These are phyloP conservation scores for Berberis thunbergii DNA, from an alignment of 164 flowering plant genomes.

Conservation along the genomic window DNA sequence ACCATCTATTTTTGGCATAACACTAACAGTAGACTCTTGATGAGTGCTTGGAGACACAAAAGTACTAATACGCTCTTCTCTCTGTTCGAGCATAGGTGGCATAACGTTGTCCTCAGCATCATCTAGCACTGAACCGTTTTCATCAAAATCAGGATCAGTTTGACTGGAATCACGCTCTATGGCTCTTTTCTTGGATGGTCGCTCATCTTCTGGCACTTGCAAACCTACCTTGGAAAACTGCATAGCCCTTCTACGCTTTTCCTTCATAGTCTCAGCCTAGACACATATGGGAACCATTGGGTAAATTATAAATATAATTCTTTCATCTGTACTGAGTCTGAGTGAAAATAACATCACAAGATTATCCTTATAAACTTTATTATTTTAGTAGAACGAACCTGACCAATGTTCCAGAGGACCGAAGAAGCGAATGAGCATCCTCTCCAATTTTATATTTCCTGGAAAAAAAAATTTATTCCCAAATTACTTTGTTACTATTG, in stretches of 20 bases:
- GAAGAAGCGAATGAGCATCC: conserved; percentile 44
- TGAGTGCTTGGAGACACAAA: conserved; percentile 12
- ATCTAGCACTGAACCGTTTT: conserved; percentile 6
- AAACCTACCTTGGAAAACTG: conserved; percentile 66
- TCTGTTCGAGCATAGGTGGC: conserved; percentile 8
- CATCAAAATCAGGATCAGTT: conserved; percentile 18
- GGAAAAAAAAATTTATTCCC: conserved; percentile 1
- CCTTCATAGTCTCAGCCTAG: conserved; percentile 62
- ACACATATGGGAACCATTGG: background rate
- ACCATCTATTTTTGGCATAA: conserved; percentile 6
- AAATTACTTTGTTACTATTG: background rate
- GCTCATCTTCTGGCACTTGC: conserved; percentile 31
- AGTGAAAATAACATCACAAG: background rate
- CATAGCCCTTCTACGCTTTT: conserved; percentile 53
- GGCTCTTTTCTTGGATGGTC: conserved; percentile 21
- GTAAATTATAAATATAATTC: too few relatives aligned
- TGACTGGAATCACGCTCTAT: conserved; percentile 13
- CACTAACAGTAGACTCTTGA: conserved; percentile 13
- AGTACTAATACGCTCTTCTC: conserved; percentile 6
- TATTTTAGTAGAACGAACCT: conserved; percentile 36
- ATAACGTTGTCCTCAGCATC: conserved; percentile 2
- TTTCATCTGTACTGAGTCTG: background rate
- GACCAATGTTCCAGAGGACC: conserved; percentile 56
- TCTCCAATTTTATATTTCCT: conserved; percentile 74
- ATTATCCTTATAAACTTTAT: background rate